phyloP scores from a whole-genome alignment of 495 filamentous ascomycete species.

The Penicillium ochrochloron region DNA sequence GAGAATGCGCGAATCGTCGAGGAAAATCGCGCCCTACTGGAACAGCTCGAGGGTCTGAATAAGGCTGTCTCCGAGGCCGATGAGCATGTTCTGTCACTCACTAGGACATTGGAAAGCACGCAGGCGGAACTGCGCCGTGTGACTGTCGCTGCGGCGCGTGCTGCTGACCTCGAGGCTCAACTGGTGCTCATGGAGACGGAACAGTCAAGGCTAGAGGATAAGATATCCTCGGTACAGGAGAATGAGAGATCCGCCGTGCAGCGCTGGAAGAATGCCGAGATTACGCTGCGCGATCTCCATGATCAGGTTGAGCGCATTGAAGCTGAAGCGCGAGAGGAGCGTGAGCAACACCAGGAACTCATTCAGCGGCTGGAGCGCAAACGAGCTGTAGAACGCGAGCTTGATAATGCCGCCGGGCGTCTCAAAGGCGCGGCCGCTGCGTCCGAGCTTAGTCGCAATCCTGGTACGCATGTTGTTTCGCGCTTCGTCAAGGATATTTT shows the following conservation, averaged over 20 bases:
- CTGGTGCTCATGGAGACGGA: constrained; percentile 78
- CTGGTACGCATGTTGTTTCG: constrained; percentile 72
- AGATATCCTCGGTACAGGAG: constrained; percentile 65
- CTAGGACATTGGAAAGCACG: constrained; percentile 72
- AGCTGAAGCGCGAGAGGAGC: constrained; percentile 80
- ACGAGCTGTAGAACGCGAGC: constrained; percentile 71
- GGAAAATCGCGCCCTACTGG: constrained; percentile 77
- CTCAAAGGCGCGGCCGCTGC: constrained; percentile 78
- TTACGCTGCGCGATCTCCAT: constrained; percentile 70
- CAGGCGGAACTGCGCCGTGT: constrained; percentile 76
- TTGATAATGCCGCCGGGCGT: constrained; percentile 74
- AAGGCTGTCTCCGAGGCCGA: constrained; percentile 75
- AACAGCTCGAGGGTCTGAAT: constrained; percentile 84
- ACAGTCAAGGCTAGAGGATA: constrained; percentile 70
- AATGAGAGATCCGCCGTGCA: constrained; percentile 75
- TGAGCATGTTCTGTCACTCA: constrained; percentile 69
- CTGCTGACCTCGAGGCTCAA: constrained; percentile 77
- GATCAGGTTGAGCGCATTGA: constrained; percentile 91
- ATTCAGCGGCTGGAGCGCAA: constrained; percentile 79
- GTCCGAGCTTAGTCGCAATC: constrained; percentile 60
- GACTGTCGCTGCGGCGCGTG: constrained; percentile 70
- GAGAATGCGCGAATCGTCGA: constrained; percentile 74
- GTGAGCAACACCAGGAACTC: constrained; percentile 79
- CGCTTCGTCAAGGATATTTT: constrained; percentile 95
- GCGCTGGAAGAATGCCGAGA: constrained; percentile 83